Percentiles rank a stretch among this genome's conserved stretches.
Conservation (phyloP, 495 filamentous ascomycete species). For the Trichoderma reesei region DNA sequence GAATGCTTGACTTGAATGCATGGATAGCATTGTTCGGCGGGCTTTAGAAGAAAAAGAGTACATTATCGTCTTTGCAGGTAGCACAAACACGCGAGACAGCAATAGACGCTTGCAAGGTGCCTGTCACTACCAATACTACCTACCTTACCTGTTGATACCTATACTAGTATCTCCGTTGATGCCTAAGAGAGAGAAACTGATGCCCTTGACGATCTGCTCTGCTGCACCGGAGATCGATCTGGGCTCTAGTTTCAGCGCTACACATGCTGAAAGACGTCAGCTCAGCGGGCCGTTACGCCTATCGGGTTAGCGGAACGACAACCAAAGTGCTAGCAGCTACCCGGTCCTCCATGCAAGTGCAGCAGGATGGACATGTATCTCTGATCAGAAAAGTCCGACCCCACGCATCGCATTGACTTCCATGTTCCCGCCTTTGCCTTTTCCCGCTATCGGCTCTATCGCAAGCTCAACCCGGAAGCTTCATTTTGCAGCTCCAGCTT, state of each 20-base stretch:
- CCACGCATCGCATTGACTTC: background rate
- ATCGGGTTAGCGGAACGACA: background rate
- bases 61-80: background rate
- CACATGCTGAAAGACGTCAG: conserved; percentile 2
- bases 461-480: background rate
- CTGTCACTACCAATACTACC: background rate
- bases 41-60: background rate
- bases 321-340: background rate
- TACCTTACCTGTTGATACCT: background rate
- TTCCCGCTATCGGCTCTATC: background rate
- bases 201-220: too few species aligned
- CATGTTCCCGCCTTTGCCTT: background rate
- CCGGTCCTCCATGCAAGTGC: too few species aligned
- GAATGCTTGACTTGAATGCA: too few species aligned
- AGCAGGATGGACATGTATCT: background rate
- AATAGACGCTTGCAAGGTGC: background rate
- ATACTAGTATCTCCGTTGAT: background rate
- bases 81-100: too few species aligned
- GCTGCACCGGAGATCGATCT: too few species aligned
- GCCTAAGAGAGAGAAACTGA: too few species aligned
- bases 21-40: background rate
- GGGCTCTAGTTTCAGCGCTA: background rate
- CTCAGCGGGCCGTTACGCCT: background rate
- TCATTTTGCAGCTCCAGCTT: background rate
- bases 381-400: background rate